Percentiles rank a stretch among this genome's conserved stretches.
phyloP scores from a whole-genome alignment of 2,329 filamentous ascomycete genomes.

The Alternaria novae-zelandiae region DNA sequence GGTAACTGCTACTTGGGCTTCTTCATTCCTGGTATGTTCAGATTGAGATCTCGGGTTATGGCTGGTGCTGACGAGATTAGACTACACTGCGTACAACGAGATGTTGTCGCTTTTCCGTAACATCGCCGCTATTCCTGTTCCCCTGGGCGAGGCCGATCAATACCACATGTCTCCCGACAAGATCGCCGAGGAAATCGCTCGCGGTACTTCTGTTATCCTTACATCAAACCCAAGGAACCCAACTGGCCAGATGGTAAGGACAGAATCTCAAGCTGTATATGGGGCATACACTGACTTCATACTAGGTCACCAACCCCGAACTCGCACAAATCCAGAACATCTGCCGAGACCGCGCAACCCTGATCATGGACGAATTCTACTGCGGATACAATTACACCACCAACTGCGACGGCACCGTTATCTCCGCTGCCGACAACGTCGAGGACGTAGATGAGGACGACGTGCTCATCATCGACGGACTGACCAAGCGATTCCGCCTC shows the following conservation, averaged over 20 bases:
- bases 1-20: constrained; percentile 93
- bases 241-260: constrained; percentile 72
- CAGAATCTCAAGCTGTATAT: no score
- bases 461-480: constrained; percentile 91
- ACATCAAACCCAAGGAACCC: constrained; percentile 97
- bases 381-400: constrained; percentile 85
- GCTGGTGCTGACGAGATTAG: constrained; percentile 31
- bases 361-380: constrained; percentile 86
- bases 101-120: constrained; percentile 96
- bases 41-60: no score
- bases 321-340: constrained; percentile 91
- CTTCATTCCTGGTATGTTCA: constrained; percentile 70
- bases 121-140: constrained; percentile 57
- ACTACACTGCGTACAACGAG: constrained; percentile 97
- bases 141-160: constrained; percentile 80
- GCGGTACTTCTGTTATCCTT: constrained; percentile 79
- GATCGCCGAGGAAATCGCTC: constrained; percentile 87
- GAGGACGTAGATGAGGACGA: constrained; percentile 80
- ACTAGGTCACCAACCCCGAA: constrained; percentile 74
- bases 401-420: constrained; percentile 86
- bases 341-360: constrained; percentile 85
- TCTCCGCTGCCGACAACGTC: constrained; percentile 88
- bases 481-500: constrained; percentile 95
- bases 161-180: constrained; percentile 95
- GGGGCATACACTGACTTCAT: neutral